Evolutionary conservation across 179 eudicot genomes (phyloP).

Genomic region (Gypsophila paniculata): DNA sequence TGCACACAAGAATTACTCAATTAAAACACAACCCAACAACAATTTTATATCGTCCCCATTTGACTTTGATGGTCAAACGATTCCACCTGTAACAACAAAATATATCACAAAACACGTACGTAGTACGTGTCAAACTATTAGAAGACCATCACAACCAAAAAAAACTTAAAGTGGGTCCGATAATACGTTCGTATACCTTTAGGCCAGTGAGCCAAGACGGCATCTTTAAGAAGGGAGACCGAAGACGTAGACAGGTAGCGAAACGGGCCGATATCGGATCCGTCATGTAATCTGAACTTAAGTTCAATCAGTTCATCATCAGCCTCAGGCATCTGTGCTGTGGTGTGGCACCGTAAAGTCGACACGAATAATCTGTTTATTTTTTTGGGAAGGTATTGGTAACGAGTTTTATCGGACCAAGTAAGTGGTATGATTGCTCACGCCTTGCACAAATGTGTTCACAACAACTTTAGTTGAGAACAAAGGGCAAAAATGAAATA

Average conservation of each 20-base stretch:
- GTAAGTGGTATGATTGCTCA: no score
- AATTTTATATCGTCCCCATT: no score
- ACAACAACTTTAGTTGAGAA: slow-evolving; percentile 15
- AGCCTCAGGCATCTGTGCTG: slow-evolving; percentile 3
- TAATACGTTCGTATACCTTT: not conserved
- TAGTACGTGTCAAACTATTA: no score
- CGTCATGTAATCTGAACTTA: slow-evolving; percentile 14
- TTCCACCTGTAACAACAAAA: not conserved
- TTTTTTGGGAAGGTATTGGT: no score
- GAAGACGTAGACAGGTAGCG: not conserved
- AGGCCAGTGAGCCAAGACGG: slow-evolving; percentile 9
- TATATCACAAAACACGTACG: no score
- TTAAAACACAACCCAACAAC: not conserved
- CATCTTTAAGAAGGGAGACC: slow-evolving; percentile 2
- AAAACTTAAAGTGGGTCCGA: no score
- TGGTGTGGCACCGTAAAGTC: no score
- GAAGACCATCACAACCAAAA: no score
- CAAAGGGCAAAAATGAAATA: no score
- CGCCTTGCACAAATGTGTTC: not conserved
- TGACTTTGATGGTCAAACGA: not conserved
- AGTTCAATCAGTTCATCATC: slow-evolving; percentile 8
- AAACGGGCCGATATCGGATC: slow-evolving; percentile 16
- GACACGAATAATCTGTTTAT: no score
- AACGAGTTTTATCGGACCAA: no score
- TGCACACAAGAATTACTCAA: not conserved